A percentile compares a stretch with the other conserved stretches of the same genome.
These are phyloP conservation scores for Bretziella fagacearum DNA, from an alignment of 2,329 filamentous ascomycete genomes.

Conservation along the genomic window DNA sequence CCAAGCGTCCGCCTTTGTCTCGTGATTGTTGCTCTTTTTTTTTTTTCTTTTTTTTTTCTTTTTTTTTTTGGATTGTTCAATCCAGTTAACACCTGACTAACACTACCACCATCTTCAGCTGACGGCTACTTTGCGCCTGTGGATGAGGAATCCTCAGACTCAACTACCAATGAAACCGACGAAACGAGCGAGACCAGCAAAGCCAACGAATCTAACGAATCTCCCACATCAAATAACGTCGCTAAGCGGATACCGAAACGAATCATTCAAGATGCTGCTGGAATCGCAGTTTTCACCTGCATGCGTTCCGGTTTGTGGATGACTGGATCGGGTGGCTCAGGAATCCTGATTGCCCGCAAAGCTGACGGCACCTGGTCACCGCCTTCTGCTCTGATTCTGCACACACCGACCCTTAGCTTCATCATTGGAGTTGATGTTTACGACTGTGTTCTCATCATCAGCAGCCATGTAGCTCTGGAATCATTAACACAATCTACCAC, in stretches of 20 bases:
- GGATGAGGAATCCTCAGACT: constrained; percentile 21
- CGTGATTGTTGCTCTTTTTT: constrained; percentile 3
- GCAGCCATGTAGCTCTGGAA: constrained; percentile 67
- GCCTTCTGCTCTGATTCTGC: constrained; percentile 76
- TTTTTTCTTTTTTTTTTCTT: too few species aligned
- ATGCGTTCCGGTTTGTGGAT: constrained; percentile 90
- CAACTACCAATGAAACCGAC: constrained; percentile 13
- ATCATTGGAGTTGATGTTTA: constrained; percentile 87
- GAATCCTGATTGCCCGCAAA: constrained; percentile 67
- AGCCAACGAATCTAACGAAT: constrained; percentile 17
- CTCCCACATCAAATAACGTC: constrained; percentile 32
- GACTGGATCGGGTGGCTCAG: constrained; percentile 78
- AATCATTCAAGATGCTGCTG: constrained; percentile 78
- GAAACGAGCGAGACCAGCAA: neutral
- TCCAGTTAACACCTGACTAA: too few species aligned
- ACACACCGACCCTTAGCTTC: constrained; percentile 78
- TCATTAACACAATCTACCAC: constrained; percentile 65
- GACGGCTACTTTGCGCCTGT: constrained; percentile 38
- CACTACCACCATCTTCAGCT: constrained; percentile 22
- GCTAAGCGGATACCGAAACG: constrained; percentile 67
- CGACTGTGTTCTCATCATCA: constrained; percentile 87
- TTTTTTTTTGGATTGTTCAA: too few species aligned
- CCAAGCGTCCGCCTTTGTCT: too few species aligned
- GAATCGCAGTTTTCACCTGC: constrained; percentile 83
- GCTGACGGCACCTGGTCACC: constrained; percentile 82